These are phyloP conservation scores for Claviceps sp. DNA, from an alignment of 2,329 filamentous ascomycete genomes.

Conservation along the genomic window DNA sequence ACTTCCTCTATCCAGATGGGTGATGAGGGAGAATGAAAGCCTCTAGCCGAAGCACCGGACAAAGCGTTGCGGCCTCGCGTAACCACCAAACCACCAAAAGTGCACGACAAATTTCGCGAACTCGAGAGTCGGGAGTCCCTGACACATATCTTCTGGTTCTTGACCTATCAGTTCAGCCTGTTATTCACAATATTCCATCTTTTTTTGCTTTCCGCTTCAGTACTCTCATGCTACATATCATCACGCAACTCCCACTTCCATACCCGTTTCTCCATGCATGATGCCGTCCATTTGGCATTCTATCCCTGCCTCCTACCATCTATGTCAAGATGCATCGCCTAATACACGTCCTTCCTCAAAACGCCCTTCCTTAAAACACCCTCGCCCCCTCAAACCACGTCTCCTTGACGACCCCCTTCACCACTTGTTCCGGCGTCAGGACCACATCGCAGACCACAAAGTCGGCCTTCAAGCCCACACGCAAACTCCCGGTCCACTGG, in stretches of 20 bases:
- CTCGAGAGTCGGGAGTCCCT: too few relatives aligned
- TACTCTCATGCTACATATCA: too few relatives aligned
- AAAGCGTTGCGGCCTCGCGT: too few relatives aligned
- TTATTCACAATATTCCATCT: too few relatives aligned
- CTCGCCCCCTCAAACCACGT: slow-evolving; percentile 39
- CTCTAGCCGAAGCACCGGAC: too few relatives aligned
- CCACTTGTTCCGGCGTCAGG: slow-evolving; percentile 31
- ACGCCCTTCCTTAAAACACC: slow-evolving; percentile 18
- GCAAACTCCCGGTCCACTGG: slow-evolving; percentile 35
- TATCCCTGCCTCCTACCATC: not conserved
- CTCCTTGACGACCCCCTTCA: slow-evolving; percentile 31
- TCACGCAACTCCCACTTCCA: not conserved
- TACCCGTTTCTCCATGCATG: not conserved
- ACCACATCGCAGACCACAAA: slow-evolving; percentile 39
- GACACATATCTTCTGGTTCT: too few relatives aligned
- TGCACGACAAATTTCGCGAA: too few relatives aligned
- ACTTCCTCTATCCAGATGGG: too few relatives aligned
- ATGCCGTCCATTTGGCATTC: not conserved
- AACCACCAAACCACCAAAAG: too few relatives aligned
- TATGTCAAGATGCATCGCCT: not conserved
- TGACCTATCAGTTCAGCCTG: too few relatives aligned
- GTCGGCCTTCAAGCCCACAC: slow-evolving; percentile 40
- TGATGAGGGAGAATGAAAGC: too few relatives aligned
- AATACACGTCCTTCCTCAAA: not conserved
- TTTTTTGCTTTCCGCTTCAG: too few relatives aligned